phyloP scores from a whole-genome alignment of 1,284 basidiomycete genomes.

The Puccinia horiana region DNA sequence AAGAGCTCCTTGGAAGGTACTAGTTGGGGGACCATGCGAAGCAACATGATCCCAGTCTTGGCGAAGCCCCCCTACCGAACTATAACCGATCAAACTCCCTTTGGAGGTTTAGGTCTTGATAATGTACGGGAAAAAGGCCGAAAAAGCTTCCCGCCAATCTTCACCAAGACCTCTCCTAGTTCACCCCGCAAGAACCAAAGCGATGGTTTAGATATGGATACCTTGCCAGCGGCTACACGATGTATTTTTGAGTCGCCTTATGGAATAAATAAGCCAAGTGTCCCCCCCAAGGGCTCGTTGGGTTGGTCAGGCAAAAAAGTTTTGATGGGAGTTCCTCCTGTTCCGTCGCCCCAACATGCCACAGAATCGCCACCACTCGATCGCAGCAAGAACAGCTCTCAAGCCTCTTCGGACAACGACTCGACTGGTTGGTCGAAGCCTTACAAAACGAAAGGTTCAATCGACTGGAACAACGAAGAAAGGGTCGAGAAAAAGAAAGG shows the following conservation, averaged over 20 bases:
- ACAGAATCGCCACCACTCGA: background rate
- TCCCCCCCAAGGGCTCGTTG: background rate
- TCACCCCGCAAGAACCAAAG: no score
- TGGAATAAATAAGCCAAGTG: no score
- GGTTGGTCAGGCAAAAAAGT: background rate
- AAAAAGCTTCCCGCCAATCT: background rate
- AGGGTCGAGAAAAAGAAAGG: background rate
- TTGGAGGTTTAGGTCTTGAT: background rate
- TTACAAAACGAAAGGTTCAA: background rate
- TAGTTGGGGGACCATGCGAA: no score
- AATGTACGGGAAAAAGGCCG: background rate
- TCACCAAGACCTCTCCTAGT: no score
- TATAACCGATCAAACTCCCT: background rate
- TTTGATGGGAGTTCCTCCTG: background rate
- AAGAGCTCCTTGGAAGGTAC: no score
- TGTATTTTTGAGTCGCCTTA: no score
- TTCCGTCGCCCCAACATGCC: background rate
- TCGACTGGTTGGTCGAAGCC: background rate
- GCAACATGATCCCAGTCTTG: no score
- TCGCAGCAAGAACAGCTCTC: background rate
- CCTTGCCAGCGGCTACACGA: no score
- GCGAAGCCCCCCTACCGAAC: no score
- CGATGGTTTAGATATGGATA: no score
- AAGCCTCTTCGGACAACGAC: background rate
- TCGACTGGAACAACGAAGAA: background rate